These are phyloP conservation scores for Fusarium falciforme DNA, from an alignment of 2,329 filamentous ascomycete species.

Conservation along the genomic window DNA sequence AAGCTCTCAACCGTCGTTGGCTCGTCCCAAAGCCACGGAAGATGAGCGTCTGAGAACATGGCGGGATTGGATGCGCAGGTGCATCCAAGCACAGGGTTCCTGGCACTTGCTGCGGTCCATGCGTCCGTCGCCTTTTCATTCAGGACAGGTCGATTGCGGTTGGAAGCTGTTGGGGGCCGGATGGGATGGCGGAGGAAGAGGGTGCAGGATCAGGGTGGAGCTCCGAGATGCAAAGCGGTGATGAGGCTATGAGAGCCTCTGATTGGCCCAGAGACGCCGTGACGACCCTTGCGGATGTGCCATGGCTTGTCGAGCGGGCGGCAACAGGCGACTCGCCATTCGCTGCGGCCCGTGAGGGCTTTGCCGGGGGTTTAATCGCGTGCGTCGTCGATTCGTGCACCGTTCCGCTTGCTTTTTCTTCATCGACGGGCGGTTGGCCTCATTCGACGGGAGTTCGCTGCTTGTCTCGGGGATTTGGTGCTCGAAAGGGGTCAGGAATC, in stretches of 20 bases:
- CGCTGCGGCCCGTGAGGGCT: conserved; percentile 14
- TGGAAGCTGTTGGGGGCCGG: conserved; percentile 27
- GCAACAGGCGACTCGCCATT: conserved; percentile 40
- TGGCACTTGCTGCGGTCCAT: conserved; percentile 30
- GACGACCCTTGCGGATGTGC: conserved; percentile 25
- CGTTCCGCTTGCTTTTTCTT: conserved; percentile 10
- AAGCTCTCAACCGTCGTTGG: conserved; percentile 36
- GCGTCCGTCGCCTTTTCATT: conserved; percentile 7
- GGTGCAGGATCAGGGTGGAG: conserved; percentile 34
- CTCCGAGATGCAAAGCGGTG: conserved; percentile 30
- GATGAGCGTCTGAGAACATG: conserved; percentile 38
- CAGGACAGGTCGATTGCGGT: conserved; percentile 22
- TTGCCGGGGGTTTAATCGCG: conserved; percentile 21
- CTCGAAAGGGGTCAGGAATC: conserved; percentile 20
- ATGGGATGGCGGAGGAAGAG: conserved; percentile 20
- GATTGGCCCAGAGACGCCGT: conserved; percentile 38
- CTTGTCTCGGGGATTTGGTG: conserved; percentile 18
- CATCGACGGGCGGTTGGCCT: conserved; percentile 6
- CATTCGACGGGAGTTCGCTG: conserved; percentile 18
- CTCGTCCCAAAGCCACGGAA: conserved; percentile 29
- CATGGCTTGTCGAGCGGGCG: conserved; percentile 36
- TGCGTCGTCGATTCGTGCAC: conserved; percentile 31
- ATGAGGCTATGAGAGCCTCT: conserved; percentile 25
- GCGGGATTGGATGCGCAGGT: conserved; percentile 37
- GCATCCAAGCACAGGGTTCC: conserved; percentile 36